These are phyloP conservation scores for Tolypocladium ophioglossoides DNA, from an alignment of 2,329 filamentous ascomycete species.

Conservation along the genomic window DNA sequence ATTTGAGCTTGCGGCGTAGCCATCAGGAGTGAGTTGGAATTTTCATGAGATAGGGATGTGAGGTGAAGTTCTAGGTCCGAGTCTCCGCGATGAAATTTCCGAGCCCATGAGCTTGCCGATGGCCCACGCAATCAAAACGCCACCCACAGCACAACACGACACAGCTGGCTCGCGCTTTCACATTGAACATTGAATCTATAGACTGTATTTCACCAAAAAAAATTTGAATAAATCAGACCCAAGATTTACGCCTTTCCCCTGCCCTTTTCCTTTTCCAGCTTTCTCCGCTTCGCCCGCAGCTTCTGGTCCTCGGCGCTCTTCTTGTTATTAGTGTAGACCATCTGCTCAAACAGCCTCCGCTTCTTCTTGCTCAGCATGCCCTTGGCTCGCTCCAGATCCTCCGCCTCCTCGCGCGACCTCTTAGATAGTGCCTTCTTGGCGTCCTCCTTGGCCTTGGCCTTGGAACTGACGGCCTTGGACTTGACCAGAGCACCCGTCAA, in stretches of 20 bases:
- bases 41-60: neutral
- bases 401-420: conserved; percentile 65
- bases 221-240: neutral
- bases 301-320: conserved; percentile 83
- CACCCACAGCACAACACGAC: neutral
- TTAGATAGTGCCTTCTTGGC: conserved; percentile 58
- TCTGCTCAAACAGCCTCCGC: conserved; percentile 94
- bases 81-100: neutral
- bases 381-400: conserved; percentile 86
- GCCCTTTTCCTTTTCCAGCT: conserved; percentile 59
- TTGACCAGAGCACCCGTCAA: conserved; percentile 57
- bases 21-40: neutral
- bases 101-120: neutral
- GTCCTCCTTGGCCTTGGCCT: conserved; percentile 56
- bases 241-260: conserved; percentile 26
- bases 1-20: neutral
- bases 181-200: conserved; percentile 2
- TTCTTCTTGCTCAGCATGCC: conserved; percentile 99
- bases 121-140: neutral
- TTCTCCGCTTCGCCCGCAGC: conserved; percentile 81
- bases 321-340: conserved; percentile 91
- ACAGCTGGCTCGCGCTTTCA: neutral
- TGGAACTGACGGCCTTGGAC: conserved; percentile 34
- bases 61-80: neutral
- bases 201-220: conserved; percentile 2